These are phyloP conservation scores for Eutypa lata DNA, from an alignment of 2,329 filamentous ascomycete genomes.

Conservation along the genomic window DNA sequence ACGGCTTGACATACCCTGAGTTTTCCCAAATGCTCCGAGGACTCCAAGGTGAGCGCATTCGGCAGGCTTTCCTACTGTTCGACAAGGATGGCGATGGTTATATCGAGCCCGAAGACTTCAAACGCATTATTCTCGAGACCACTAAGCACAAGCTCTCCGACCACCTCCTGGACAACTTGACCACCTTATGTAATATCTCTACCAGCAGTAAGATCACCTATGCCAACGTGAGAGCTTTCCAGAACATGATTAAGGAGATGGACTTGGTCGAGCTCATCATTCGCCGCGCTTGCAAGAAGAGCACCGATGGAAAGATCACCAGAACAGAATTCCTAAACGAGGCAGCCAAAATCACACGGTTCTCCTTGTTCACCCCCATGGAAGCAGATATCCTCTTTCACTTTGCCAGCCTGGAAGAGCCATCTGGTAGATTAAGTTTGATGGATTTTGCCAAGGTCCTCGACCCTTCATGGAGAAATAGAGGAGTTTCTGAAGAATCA, in stretches of 20 bases:
- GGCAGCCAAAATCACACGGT: slow-evolving; percentile 84
- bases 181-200: slow-evolving; percentile 92
- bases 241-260: slow-evolving; percentile 98
- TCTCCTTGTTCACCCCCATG: slow-evolving; percentile 96
- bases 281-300: slow-evolving; percentile 79
- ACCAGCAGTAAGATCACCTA: slow-evolving; percentile 92
- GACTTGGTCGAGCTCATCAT: slow-evolving; percentile 94
- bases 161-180: slow-evolving; percentile 85
- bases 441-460: slow-evolving; percentile 91
- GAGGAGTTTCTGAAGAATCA: slow-evolving; percentile 49
- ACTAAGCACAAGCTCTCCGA: slow-evolving; percentile 95
- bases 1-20: slow-evolving; percentile 90
- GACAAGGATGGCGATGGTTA: slow-evolving; percentile 91
- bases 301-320: slow-evolving; percentile 87
- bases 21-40: slow-evolving; percentile 98
- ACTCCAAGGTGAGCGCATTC: slow-evolving; percentile 90
- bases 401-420: slow-evolving; percentile 89
- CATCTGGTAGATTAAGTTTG: slow-evolving; percentile 78
- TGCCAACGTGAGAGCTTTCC: slow-evolving; percentile 94
- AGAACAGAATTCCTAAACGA: slow-evolving; percentile 92
- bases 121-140: slow-evolving; percentile 92
- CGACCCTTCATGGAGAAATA: slow-evolving; percentile 83
- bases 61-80: slow-evolving; percentile 89
- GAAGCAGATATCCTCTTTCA: slow-evolving; percentile 98
- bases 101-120: slow-evolving; percentile 93